phyloP scores from a whole-genome alignment of 2,329 filamentous ascomycete genomes.

The Sporothrix variecibatus region DNA sequence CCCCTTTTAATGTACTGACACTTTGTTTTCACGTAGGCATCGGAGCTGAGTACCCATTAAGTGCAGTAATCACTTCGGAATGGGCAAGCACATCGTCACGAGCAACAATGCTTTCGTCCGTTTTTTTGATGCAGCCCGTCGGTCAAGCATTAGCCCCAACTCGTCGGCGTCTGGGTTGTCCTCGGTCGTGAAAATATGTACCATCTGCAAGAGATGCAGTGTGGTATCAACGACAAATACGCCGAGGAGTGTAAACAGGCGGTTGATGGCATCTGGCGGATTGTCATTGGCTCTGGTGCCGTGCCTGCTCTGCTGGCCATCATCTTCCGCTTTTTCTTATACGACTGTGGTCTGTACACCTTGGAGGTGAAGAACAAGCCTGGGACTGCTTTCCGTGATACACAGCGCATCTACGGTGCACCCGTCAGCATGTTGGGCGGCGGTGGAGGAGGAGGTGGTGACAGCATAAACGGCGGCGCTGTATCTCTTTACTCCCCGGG shows the following conservation, averaged over 20 bases:
- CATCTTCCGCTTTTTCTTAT: constrained; percentile 66
- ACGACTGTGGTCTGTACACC: constrained; percentile 65
- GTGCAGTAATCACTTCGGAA: constrained; percentile 68
- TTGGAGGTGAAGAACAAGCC: constrained; percentile 66
- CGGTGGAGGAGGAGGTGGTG: not conserved
- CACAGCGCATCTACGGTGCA: constrained; percentile 58
- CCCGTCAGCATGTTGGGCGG: constrained; percentile 35
- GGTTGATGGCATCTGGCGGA: constrained; percentile 66
- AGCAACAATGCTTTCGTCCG: constrained; percentile 66
- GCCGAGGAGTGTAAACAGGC: constrained; percentile 49
- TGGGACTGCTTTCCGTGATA: constrained; percentile 59
- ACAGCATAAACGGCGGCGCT: constrained; percentile 29
- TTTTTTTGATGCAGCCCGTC: constrained; percentile 70
- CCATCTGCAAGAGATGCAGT: constrained; percentile 48
- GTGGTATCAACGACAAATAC: constrained; percentile 49
- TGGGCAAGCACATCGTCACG: constrained; percentile 64
- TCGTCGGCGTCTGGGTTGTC: constrained; percentile 59
- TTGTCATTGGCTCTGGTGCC: constrained; percentile 66
- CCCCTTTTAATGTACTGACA: constrained; percentile 18
- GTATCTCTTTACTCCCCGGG: constrained; percentile 40
- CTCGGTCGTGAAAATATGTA: constrained; percentile 48
- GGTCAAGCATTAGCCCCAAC: constrained; percentile 66
- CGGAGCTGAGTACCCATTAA: constrained; percentile 68
- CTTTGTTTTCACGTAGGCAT: constrained; percentile 50
- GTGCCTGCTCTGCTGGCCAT: constrained; percentile 65